Evolutionary conservation across 495 filamentous ascomycete species (phyloP).

Genomic region (Choiromyces venosus): DNA sequence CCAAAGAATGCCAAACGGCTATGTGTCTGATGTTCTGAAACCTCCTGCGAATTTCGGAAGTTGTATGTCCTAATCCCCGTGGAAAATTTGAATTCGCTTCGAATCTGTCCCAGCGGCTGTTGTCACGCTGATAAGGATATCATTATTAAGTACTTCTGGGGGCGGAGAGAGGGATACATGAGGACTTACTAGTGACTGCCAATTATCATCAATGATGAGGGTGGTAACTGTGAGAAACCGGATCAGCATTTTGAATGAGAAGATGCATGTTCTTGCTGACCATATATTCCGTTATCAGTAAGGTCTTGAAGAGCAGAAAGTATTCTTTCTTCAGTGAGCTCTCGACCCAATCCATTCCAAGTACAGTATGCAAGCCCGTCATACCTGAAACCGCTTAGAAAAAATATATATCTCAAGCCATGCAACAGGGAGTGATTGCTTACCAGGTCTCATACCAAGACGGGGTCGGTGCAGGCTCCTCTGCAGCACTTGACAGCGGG

Average conservation of each 20-base stretch:
- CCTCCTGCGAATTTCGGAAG: conserved; percentile 60
- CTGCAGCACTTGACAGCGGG: conserved; percentile 43
- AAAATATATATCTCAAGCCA: background rate
- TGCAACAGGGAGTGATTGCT: background rate
- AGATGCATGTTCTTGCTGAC: conserved; percentile 8
- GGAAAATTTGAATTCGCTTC: conserved; percentile 86
- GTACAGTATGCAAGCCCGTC: conserved; percentile 77
- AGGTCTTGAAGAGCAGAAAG: conserved; percentile 66
- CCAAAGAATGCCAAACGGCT: conserved; percentile 85
- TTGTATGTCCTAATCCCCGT: conserved; percentile 62
- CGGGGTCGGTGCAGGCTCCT: conserved; percentile 41
- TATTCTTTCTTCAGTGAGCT: conserved; percentile 73
- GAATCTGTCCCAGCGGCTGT: conserved; percentile 50
- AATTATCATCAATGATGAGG: conserved; percentile 93
- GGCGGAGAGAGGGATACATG: background rate
- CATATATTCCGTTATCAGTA: conserved; percentile 61
- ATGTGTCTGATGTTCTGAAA: conserved; percentile 74
- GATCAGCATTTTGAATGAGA: conserved; percentile 24
- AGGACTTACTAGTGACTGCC: conserved; percentile 65
- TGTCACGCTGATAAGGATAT: conserved; percentile 16
- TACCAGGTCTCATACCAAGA: conserved; percentile 63
- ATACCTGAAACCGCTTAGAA: conserved; percentile 30
- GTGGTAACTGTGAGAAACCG: conserved; percentile 53
- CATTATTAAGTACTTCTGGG: background rate
- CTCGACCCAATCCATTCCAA: conserved; percentile 86